These are phyloP conservation scores for Chenopodium quinoa DNA, from an alignment of 148 eudicot species.

Conservation along the genomic window DNA sequence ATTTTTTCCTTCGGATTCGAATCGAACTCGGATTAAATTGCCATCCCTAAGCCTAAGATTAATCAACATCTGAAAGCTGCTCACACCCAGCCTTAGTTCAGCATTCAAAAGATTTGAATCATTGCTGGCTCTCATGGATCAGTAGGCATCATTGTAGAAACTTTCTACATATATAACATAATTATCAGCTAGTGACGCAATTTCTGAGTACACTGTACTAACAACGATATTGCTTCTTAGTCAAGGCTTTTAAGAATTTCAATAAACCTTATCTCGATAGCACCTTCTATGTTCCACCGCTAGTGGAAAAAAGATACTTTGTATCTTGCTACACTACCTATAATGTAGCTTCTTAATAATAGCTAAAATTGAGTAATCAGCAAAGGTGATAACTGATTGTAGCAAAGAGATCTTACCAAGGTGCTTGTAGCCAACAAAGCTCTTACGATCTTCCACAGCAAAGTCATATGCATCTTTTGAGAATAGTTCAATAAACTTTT, in stretches of 20 bases:
- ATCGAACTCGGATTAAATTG: too few relatives aligned
- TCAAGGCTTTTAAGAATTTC: neutral
- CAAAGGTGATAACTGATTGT: neutral
- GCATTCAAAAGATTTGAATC: neutral
- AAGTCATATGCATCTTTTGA: conserved; percentile 56
- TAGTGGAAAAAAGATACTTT: neutral
- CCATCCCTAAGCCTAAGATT: neutral
- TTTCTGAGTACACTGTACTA: too few relatives aligned
- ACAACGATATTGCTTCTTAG: neutral
- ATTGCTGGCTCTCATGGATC: conserved; percentile 4
- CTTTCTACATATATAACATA: neutral
- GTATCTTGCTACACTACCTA: neutral
- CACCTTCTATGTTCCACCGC: neutral
- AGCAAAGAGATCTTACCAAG: conserved; percentile 47
- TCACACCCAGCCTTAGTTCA: neutral
- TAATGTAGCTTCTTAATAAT: neutral
- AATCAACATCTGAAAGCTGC: neutral
- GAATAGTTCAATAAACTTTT: conserved; percentile 62
- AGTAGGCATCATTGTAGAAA: neutral
- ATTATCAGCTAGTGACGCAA: too few relatives aligned
- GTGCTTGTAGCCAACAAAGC: conserved; percentile 52
- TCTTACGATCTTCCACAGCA: conserved; percentile 54
- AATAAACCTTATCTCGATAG: neutral
- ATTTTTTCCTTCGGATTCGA: too few relatives aligned
- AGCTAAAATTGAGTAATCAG: neutral